Evolutionary conservation across 2,329 filamentous ascomycete species (phyloP).

Genomic region (Neurospora sp.): DNA sequence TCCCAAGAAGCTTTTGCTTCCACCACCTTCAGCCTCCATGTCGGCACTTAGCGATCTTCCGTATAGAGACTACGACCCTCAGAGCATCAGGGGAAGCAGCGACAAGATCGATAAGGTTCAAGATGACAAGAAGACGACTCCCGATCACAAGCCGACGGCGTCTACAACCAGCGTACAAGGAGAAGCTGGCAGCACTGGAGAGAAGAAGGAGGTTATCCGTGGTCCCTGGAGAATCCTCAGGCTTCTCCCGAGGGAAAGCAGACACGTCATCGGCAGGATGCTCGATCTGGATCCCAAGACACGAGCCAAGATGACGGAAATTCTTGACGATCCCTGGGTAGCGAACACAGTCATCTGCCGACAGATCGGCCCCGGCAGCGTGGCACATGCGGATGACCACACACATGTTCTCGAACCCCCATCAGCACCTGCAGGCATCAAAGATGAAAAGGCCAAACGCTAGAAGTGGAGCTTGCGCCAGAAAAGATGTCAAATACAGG

Average conservation of each 20-base stretch:
- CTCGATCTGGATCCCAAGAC: slow-evolving; percentile 77
- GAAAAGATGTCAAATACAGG: not conserved
- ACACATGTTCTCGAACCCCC: slow-evolving; percentile 76
- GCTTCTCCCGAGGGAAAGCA: slow-evolving; percentile 76
- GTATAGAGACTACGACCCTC: slow-evolving; percentile 15
- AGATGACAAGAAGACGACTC: slow-evolving; percentile 2
- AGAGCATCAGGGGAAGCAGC: slow-evolving; percentile 3
- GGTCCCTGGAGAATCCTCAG: slow-evolving; percentile 87
- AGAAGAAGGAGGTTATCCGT: slow-evolving; percentile 71
- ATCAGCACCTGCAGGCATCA: slow-evolving; percentile 22
- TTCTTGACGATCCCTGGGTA: slow-evolving; percentile 86
- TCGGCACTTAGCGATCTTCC: slow-evolving; percentile 30
- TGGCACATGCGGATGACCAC: slow-evolving; percentile 67
- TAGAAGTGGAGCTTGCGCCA: not conserved
- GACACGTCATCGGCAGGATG: slow-evolving; percentile 87
- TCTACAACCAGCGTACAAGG: not conserved
- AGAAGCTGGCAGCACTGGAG: slow-evolving; percentile 15
- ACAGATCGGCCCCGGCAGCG: slow-evolving; percentile 59
- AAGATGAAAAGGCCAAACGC: slow-evolving; percentile 1
- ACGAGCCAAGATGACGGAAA: slow-evolving; percentile 75
- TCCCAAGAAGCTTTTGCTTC: slow-evolving; percentile 40
- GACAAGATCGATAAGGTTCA: slow-evolving; percentile 1
- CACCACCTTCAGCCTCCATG: slow-evolving; percentile 35
- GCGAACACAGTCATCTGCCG: slow-evolving; percentile 72
- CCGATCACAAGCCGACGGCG: slow-evolving; percentile 6